Base-by-base conservation (phyloP, 805 yeast genomes). In the Monosporozyma unispora region DNA sequence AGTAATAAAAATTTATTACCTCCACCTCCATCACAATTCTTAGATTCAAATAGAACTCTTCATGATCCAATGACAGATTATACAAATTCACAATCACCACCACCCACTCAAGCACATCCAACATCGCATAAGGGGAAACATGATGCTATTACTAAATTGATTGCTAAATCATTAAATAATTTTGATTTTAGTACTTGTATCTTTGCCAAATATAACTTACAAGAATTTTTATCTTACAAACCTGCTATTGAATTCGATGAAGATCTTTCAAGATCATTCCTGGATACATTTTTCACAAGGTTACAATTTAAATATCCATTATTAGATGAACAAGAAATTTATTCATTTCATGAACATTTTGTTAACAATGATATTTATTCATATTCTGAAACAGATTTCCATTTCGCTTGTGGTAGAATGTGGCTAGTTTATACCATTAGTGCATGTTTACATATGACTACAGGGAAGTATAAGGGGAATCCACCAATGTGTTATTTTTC, bases 261-360 rank as follows among this genome's bases (percentile, higher is more conserved):
- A 49, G 67, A 70, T 44, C 58, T 76, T 25, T 71, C 81, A 2
- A 70, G 77, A 51, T 75, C 76, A 28, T 71, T 79, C 33, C 57
- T 79, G 42, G 81, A 77, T 50, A 74, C 77, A n/a, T 78, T 76
- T 57, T 79, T 79, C 60, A 70, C 79, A 11, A 64, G 79, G 46
- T 59, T 79, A 37, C 83, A 79, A 55, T 76, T 75, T 61, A 78
- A 78, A 54, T 78, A 78, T 54, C 84, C 84, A 0, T 53, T 79
- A 28, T 60, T 79, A 28, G 76, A 75, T 55, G 82, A 79, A 58
- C 66, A 68, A 29, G 82, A 77, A 48, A 72, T 79, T 21, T 66
- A 73, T 39, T 66, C 67, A 27, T 78, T 79, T 53, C 79, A 78
- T 60, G 71, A 71, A 50, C 73, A 73, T 23, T 79, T 75, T 51